phyloP scores from a whole-genome alignment of 495 filamentous ascomycete genomes.

The Diplogelasinospora grovesii region DNA sequence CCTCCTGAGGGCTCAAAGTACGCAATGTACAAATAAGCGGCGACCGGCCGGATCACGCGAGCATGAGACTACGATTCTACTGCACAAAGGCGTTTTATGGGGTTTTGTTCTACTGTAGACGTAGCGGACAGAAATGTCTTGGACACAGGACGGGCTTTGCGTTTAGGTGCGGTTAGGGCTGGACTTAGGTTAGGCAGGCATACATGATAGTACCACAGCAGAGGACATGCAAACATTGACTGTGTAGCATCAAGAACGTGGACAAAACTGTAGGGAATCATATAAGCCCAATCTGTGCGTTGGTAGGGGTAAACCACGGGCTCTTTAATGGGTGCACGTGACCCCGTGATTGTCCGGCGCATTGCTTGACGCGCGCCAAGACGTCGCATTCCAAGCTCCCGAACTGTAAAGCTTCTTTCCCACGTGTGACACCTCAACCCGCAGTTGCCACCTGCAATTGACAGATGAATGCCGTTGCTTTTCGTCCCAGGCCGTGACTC shows the following conservation, averaged over 20 bases:
- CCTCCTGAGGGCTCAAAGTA: constrained; percentile 84
- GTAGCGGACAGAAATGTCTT: too few species aligned
- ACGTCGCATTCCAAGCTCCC: too few species aligned
- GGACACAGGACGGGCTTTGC: too few species aligned
- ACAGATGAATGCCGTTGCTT: constrained; percentile 35
- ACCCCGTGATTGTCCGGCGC: constrained; percentile 9
- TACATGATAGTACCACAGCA: too few species aligned
- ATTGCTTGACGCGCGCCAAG: too few species aligned
- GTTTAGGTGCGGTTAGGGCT: too few species aligned
- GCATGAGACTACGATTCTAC: not conserved
- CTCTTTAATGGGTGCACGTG: constrained; percentile 16
- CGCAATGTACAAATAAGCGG: constrained; percentile 23
- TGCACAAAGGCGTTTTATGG: too few species aligned
- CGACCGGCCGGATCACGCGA: not conserved
- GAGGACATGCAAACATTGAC: too few species aligned
- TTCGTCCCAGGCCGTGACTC: constrained; percentile 40
- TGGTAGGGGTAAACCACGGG: not conserved
- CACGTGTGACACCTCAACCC: not conserved
- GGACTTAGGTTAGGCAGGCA: too few species aligned
- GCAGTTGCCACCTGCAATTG: not conserved
- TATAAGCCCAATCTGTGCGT: not conserved
- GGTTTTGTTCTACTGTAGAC: too few species aligned
- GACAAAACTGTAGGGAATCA: not conserved
- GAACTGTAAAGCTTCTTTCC: constrained; percentile 1
- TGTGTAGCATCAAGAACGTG: too few species aligned